A percentile compares a stretch with the other conserved stretches of the same genome.
phyloP scores from a whole-genome alignment of 2,329 filamentous ascomycete genomes.

The Ilyonectria mors-panacis region DNA sequence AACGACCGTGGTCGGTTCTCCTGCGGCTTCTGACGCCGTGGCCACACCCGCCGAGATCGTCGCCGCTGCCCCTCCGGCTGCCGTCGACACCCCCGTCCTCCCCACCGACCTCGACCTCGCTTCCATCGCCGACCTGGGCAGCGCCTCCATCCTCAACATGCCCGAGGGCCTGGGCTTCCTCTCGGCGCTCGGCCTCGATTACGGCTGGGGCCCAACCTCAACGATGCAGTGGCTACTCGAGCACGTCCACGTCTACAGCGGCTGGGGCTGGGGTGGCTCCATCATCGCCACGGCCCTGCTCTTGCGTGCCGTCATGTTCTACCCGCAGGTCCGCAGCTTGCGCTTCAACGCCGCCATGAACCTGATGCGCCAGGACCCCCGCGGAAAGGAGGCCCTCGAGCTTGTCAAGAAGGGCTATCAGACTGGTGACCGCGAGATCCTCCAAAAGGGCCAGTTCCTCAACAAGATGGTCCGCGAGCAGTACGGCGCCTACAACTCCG shows the following conservation, averaged over 20 bases:
- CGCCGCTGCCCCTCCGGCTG: constrained; percentile 28
- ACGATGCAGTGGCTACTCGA: constrained; percentile 84
- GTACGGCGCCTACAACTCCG: constrained; percentile 53
- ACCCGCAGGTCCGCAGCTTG: constrained; percentile 64
- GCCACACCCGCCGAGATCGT: constrained; percentile 40
- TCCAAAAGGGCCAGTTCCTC: constrained; percentile 54
- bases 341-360: constrained; percentile 69
- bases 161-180: constrained; percentile 88
- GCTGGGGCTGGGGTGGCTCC: constrained; percentile 86
- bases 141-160: constrained; percentile 68
- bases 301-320: constrained; percentile 76
- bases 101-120: constrained; percentile 54
- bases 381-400: constrained; percentile 64
- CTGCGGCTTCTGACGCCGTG: constrained; percentile 32
- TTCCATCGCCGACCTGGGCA: constrained; percentile 53
- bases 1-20: constrained; percentile 29
- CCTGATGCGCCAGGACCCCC: constrained; percentile 68
- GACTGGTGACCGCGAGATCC: constrained; percentile 61
- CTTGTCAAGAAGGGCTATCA: constrained; percentile 63
- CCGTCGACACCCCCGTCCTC: constrained; percentile 41
- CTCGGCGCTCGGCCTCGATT: constrained; percentile 86
- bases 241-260: constrained; percentile 82
- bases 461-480: constrained; percentile 55
- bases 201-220: constrained; percentile 84
- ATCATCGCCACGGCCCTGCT: constrained; percentile 76